These are phyloP conservation scores for Castanopsis chinensis DNA, from an alignment of 306 rosid genomes.

Conservation along the genomic window DNA sequence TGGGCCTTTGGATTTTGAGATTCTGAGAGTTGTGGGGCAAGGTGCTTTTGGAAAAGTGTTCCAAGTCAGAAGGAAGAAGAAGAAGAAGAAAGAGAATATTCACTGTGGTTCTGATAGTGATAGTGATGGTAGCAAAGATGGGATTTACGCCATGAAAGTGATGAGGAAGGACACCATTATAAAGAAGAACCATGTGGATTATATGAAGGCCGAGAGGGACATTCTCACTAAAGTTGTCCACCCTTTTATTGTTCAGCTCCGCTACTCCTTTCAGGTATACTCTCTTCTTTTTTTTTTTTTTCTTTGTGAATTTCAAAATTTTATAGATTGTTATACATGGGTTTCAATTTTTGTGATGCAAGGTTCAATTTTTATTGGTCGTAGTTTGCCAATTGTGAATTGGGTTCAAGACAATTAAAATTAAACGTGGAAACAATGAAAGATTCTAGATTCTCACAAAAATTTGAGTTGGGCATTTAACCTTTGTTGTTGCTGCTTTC, in stretches of 20 bases:
- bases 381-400: neutral
- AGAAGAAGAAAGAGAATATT: neutral
- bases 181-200: constrained; percentile 87
- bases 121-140: constrained; percentile 30
- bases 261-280: constrained; percentile 76
- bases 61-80: constrained; percentile 54
- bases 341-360: neutral
- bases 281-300: neutral
- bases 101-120: neutral
- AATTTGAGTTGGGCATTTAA: neutral
- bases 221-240: constrained; percentile 88
- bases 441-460: neutral
- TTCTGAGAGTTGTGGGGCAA: constrained; percentile 72
- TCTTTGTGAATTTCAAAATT: neutral
- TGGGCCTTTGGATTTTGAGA: constrained; percentile 77
- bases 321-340: too few species aligned
- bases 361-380: neutral
- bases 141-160: constrained; percentile 89
- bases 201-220: constrained; percentile 94
- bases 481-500: neutral
- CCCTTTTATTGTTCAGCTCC: constrained; percentile 89
- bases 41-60: constrained; percentile 96
- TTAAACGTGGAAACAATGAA: neutral
- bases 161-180: constrained; percentile 89
- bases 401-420: neutral